phyloP scores from a whole-genome alignment of 179 eudicot genomes.

The Gypsophila paniculata region DNA sequence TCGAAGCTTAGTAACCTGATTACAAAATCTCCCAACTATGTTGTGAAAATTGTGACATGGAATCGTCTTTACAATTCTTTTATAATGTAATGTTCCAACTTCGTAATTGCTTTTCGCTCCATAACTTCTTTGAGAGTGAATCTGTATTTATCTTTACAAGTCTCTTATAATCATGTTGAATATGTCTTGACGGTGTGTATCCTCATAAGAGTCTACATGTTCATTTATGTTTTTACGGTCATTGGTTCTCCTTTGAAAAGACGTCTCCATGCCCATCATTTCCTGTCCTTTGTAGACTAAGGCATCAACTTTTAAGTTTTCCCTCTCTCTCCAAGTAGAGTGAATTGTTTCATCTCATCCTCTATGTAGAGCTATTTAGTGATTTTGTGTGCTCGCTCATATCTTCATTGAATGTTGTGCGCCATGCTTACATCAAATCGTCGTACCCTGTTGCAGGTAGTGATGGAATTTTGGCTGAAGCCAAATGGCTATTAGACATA shows the following conservation, averaged over 20 bases:
- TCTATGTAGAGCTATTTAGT: neutral
- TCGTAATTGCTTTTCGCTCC: neutral
- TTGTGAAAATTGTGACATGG: too few species aligned
- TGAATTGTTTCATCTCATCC: neutral
- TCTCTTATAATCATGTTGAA: neutral
- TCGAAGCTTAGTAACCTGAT: too few species aligned
- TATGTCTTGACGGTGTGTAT: neutral
- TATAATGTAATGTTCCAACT: neutral
- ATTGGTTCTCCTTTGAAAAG: neutral
- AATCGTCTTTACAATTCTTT: too few species aligned
- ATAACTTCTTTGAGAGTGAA: neutral
- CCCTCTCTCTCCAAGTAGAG: neutral
- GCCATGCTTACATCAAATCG: conserved; percentile 16
- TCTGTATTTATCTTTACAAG: neutral
- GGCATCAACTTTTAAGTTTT: neutral
- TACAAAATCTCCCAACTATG: too few species aligned
- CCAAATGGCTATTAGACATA: conserved; percentile 83
- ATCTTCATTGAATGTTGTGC: neutral
- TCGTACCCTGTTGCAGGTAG: conserved; percentile 39
- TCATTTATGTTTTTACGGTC: neutral
- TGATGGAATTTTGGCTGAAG: conserved; percentile 79
- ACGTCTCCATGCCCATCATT: neutral
- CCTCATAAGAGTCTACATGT: neutral
- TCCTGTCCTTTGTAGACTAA: neutral
- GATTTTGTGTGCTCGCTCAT: neutral